phyloP scores from a whole-genome alignment of 768 basidiomycete genomes.

The Lactifluus hygrophoroides region DNA sequence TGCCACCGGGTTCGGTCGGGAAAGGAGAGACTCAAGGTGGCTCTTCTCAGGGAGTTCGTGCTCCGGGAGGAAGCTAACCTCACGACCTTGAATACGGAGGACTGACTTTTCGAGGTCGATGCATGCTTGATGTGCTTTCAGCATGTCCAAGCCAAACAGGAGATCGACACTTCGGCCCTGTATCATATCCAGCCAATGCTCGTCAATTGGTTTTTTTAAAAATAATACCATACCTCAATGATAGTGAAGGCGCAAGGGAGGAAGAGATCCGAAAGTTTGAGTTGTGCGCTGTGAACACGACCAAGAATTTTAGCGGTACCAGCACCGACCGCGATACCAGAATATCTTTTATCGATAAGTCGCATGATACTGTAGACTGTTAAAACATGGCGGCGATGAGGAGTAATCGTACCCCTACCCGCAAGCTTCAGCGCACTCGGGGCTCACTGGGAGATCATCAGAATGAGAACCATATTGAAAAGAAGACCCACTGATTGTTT shows the following conservation, averaged over 20 bases:
- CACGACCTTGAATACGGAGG: slow-evolving; percentile 85
- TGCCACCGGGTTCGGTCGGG: slow-evolving; percentile 41
- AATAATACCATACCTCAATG: slow-evolving; percentile 63
- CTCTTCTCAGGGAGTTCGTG: slow-evolving; percentile 89
- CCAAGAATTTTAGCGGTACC: slow-evolving; percentile 93
- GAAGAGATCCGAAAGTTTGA: slow-evolving; percentile 76
- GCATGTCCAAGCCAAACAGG: slow-evolving; percentile 98
- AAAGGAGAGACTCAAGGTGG: slow-evolving; percentile 32
- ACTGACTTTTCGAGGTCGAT: slow-evolving; percentile 89
- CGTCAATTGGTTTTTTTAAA: background rate
- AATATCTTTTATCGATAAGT: slow-evolving; percentile 76
- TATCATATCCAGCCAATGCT: background rate
- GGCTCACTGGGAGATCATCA: slow-evolving; percentile 55
- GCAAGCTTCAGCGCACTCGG: slow-evolving; percentile 85
- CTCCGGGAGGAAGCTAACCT: slow-evolving; percentile 84
- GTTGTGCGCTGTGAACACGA: slow-evolving; percentile 85
- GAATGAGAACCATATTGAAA: background rate
- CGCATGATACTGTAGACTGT: slow-evolving; percentile 69
- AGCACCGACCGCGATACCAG: slow-evolving; percentile 88
- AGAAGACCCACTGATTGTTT: slow-evolving; percentile 75
- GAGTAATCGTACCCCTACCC: slow-evolving; percentile 42
- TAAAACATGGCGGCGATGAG: slow-evolving; percentile 4
- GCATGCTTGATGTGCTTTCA: slow-evolving; percentile 92
- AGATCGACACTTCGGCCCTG: slow-evolving; percentile 90
- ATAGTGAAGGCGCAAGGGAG: slow-evolving; percentile 91